Conservation (phyloP, 257 asterid genomes). For the Paulownia fortunei region DNA sequence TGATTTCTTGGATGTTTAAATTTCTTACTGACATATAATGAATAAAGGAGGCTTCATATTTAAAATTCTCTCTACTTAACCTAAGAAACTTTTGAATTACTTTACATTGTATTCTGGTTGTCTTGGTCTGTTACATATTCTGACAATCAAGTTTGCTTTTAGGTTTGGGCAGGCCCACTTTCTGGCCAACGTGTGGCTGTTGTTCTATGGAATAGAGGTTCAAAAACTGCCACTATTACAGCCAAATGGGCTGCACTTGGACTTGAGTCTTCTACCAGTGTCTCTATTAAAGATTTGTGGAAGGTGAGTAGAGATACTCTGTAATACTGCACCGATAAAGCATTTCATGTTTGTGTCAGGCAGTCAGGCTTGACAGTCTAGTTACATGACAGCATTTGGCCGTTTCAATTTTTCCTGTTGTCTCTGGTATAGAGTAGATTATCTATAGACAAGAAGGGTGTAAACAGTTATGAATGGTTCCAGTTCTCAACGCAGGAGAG, state of each 20-base stretch:
- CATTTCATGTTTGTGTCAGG: background rate
- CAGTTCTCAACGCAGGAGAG: background rate
- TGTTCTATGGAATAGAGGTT: constrained; percentile 85
- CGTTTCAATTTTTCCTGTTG: background rate
- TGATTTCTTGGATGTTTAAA: background rate
- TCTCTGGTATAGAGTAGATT: background rate
- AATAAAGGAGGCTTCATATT: background rate
- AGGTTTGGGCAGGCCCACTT: constrained; percentile 99
- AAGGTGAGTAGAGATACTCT: constrained; percentile 51
- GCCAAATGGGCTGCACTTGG: constrained; percentile 77
- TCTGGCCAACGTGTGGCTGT: constrained; percentile 76
- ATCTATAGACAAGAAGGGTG: too few species aligned
- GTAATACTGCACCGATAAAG: background rate
- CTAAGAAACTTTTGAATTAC: background rate
- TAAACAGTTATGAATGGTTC: background rate
- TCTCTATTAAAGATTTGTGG: constrained; percentile 89
- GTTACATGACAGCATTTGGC: background rate
- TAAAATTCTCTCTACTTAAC: background rate
- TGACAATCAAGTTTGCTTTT: constrained; percentile 9
- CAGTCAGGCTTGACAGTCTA: background rate
- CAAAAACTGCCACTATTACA: constrained; percentile 59
- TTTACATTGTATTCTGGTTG: background rate
- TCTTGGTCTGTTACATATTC: background rate
- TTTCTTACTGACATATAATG: background rate
- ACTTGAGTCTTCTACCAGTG: constrained; percentile 68